Percentiles rank a stretch among this genome's conserved stretches.
Evolutionary conservation across 305 asterid species (phyloP).

Genomic region (Fraxinus angustifolia): DNA sequence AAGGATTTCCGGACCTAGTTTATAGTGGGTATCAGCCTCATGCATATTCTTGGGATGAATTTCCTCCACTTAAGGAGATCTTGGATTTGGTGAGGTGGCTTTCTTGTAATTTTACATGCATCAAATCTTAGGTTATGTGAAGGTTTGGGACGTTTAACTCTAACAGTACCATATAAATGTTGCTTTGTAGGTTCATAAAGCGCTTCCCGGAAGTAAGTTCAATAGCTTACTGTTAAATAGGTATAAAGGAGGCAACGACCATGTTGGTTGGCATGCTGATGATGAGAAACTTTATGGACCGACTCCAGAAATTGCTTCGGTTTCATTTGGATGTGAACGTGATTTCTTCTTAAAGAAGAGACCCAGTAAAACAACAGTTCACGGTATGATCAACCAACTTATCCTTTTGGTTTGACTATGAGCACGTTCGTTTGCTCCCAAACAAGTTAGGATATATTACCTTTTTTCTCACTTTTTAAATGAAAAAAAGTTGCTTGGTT

Average conservation of each 20-base stretch:
- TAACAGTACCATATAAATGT: slow-evolving; percentile 12
- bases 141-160: slow-evolving; percentile 11
- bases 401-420: background rate
- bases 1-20: slow-evolving; percentile 60
- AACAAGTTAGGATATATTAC: background rate
- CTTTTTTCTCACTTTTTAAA: background rate
- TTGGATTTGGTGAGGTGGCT: slow-evolving; percentile 55
- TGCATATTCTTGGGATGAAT: slow-evolving; percentile 87
- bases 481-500: background rate
- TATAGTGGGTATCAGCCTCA: slow-evolving; percentile 84
- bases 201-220: slow-evolving; percentile 80
- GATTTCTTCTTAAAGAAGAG: slow-evolving; percentile 80
- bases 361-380: slow-evolving; percentile 39
- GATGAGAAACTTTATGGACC: slow-evolving; percentile 94
- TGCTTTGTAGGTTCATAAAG: slow-evolving; percentile 60
- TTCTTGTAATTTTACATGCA: background rate
- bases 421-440: background rate
- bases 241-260: slow-evolving; percentile 82
- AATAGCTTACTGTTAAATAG: slow-evolving; percentile 84
- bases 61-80: slow-evolving; percentile 72
- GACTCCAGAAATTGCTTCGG: slow-evolving; percentile 84
- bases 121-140: background rate
- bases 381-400: slow-evolving; percentile 28
- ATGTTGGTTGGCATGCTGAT: slow-evolving; percentile 98
- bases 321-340: slow-evolving; percentile 90